These are phyloP conservation scores for Rhizopogon sp. DNA, from an alignment of 768 basidiomycete species.

Conservation along the genomic window DNA sequence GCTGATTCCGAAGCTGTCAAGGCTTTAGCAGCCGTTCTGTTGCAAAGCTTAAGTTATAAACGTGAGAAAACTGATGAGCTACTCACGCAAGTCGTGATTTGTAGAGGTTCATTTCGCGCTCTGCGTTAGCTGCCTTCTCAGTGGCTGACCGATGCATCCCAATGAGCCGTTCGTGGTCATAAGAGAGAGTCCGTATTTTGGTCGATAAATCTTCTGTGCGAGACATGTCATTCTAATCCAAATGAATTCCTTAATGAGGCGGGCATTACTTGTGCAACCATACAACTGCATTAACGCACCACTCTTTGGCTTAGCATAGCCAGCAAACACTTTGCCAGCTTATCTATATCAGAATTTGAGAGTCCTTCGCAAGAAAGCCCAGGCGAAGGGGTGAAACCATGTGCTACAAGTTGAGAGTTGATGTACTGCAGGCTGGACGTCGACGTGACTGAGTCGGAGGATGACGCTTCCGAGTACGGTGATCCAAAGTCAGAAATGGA, in stretches of 20 bases:
- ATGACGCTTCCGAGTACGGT: constrained; percentile 36
- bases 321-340: constrained; percentile 68
- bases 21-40: constrained; percentile 47
- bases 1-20: constrained; percentile 56
- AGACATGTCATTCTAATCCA: constrained; percentile 62
- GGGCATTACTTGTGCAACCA: background rate
- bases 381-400: constrained; percentile 63
- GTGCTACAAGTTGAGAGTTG: constrained; percentile 77
- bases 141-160: constrained; percentile 56
- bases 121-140: constrained; percentile 65
- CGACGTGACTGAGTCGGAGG: constrained; percentile 42
- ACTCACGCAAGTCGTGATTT: constrained; percentile 72
- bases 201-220: constrained; percentile 73
- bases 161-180: constrained; percentile 73
- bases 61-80: background rate
- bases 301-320: constrained; percentile 71
- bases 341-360: constrained; percentile 48
- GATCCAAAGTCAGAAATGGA: constrained; percentile 40
- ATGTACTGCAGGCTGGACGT: constrained; percentile 70
- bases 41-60: background rate
- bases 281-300: constrained; percentile 39
- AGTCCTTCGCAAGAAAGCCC: constrained; percentile 69
- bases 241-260: constrained; percentile 11
- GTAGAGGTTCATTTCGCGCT: constrained; percentile 70
- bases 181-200: constrained; percentile 70